Evolutionary conservation across 2,329 filamentous ascomycete genomes (phyloP), one percentile per base, ranked within the genome.

Genomic region (Parasarocladium wereldwijsianum): DNA sequence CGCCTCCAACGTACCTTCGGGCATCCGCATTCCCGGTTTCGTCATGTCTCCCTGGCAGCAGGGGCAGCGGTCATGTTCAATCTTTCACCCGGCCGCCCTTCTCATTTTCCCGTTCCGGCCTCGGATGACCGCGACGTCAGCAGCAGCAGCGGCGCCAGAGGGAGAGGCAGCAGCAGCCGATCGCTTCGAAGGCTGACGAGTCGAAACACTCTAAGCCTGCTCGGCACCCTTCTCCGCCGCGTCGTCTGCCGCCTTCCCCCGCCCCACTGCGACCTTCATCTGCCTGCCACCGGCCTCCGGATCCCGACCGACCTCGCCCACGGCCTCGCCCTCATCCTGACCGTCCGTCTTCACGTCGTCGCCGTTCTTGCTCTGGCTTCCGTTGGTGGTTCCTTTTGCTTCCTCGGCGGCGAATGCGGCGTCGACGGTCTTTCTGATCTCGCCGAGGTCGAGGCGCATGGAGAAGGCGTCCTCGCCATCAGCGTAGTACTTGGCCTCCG

Each of bases 391-490:
- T 6, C 44, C 41, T 18, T 45, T 44, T 26, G 45, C 44, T n/a
- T 54, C 55, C 38, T 56, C 57, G 34, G 53, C 56, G 36, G 59
- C 56, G 33, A 54, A 48, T 21, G 51, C 57, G 14, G 54, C 58
- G 26, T 64, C 51, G 31, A 60, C 45, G 46, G 59, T 56, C 34
- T 60, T 57, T 37, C 60, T 53, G 49, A 80, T 64, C 40, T 65
- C 61, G 35, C 68, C 60, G 24, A 98, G 66, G 46, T 96, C 79
- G 52, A 93, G 80, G 38, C 76, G 76, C 90, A 98, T 98, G 49
- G 75, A 81, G 51, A 76, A 93, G 21, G 90, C 90, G 60, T 98
- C 84, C 60, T 98, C 90, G 36, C 87, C 87, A 53, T 98, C 90
- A 34, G 90, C 90, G 52, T 98, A 98, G 68, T 93, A 93, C 58